Evolutionary conservation across 306 rosid genomes (phyloP), one percentile per base, ranked within the genome.

Genomic region (Betula pendula): DNA sequence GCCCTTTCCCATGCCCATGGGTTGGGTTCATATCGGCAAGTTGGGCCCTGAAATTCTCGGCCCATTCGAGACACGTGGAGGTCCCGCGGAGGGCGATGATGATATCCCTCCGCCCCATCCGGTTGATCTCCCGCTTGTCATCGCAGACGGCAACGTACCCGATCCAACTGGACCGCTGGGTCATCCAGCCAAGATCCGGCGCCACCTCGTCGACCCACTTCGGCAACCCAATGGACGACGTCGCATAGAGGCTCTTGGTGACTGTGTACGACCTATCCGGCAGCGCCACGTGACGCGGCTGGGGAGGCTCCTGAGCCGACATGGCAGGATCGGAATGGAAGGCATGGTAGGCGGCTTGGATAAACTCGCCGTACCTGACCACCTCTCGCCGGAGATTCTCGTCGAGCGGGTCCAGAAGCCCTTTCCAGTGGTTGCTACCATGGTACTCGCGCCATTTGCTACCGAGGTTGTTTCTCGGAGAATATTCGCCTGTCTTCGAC

Each of bases 151-250:
- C 98, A 0, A 96, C 94, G 68, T 83, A 96, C 0, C 99, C 99
- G n/a, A 96, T 44, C 96, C 99, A 92, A 62, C 99, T 92, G 0
- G 98, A 96, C 29, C 98, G 89, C 70, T 96, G 99, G 66, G 93
- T 92, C 99, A 96, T 96, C 99, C 99, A 95, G 0, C 94, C 90
- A 3, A 95, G 96, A 74, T 96, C 99, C 16, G 99, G 98, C 0
- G 97, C 97, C 16, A 84, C 87, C 0, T 88, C 91, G 1, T 95
- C 98, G 0, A 95, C 83, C 98, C 97, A 95, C 2, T 83, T 76
- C 0, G 99, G 99, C 44, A 96, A 55, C 0, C 97, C 97, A 20
- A 96, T 75, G 0, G 98, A 90, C 38, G 99, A 89, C 1, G 99
- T 96, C 72, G 97, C 98, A 2, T 92, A 96, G n/a, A 96, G 90